phyloP scores from a whole-genome alignment of 73 alveolate species.

The Uronychia setigera region DNA sequence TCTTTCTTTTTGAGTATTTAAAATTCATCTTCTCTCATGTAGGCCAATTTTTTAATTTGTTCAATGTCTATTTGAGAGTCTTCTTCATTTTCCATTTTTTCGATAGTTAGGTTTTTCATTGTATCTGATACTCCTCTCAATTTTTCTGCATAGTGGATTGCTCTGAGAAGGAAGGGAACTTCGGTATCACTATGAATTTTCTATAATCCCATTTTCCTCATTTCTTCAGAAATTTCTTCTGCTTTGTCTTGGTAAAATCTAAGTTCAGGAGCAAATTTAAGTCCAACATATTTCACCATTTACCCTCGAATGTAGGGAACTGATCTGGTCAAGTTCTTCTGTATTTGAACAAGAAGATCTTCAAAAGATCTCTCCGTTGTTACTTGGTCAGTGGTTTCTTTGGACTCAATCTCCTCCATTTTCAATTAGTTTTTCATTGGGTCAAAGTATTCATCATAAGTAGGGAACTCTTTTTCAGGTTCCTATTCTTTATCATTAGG shows the following conservation, averaged over 20 bases:
- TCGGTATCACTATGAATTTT: neutral
- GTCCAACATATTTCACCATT: conserved; percentile 36
- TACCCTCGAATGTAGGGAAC: conserved; percentile 37
- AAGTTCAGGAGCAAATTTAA: conserved; percentile 67
- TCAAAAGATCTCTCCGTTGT: neutral
- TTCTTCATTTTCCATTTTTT: neutral
- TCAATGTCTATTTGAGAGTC: neutral
- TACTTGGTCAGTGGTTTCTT: too few relatives aligned
- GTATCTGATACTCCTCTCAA: neutral
- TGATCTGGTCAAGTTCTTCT: conserved; percentile 46
- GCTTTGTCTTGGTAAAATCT: conserved; percentile 58
- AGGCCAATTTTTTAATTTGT: neutral
- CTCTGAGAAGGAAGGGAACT: neutral
- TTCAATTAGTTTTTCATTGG: neutral
- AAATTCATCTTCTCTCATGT: neutral
- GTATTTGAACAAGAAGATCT: conserved; percentile 33
- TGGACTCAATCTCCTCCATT: neutral
- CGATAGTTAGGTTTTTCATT: neutral
- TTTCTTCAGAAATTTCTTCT: conserved; percentile 2
- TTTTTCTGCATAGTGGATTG: neutral
- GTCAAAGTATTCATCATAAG: neutral
- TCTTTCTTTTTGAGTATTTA: neutral
- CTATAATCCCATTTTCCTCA: neutral
- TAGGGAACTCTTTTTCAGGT: neutral
- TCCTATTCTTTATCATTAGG: too few relatives aligned